Percentiles rank a stretch among this genome's conserved stretches.
Evolutionary conservation across 23 red algal genomes (phyloP).

Genomic region (Cyanidium caldarium): DNA sequence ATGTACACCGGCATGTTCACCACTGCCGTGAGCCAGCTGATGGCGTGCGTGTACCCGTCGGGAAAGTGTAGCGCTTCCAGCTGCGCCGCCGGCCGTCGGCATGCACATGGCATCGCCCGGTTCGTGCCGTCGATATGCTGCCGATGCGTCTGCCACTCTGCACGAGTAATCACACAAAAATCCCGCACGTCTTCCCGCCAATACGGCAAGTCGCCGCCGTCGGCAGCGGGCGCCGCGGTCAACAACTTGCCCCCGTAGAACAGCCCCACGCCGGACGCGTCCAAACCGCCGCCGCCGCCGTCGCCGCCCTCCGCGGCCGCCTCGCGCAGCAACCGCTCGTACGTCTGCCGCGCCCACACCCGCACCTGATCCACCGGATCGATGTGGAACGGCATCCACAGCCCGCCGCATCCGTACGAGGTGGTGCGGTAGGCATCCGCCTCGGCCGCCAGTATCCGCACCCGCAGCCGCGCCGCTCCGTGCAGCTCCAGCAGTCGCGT

Average conservation of each 20-base stretch:
- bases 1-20: neutral
- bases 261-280: neutral
- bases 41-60: neutral
- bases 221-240: neutral
- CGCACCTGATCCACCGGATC: conserved; percentile 29
- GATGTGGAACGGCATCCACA: conserved; percentile 61
- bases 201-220: neutral
- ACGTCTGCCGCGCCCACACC: conserved; percentile 22
- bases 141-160: neutral
- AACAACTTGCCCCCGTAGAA: no score
- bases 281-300: neutral
- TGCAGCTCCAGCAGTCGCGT: neutral
- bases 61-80: neutral
- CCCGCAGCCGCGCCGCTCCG: neutral
- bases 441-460: neutral
- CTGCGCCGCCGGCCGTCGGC: neutral
- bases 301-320: neutral
- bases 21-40: neutral
- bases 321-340: neutral
- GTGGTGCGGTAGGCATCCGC: neutral
- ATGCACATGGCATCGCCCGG: no score
- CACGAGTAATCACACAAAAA: neutral
- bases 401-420: conserved; percentile 43
- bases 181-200: neutral
- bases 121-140: no score